Base-by-base conservation (phyloP, 345 rosid species). In the Acer campestre region DNA sequence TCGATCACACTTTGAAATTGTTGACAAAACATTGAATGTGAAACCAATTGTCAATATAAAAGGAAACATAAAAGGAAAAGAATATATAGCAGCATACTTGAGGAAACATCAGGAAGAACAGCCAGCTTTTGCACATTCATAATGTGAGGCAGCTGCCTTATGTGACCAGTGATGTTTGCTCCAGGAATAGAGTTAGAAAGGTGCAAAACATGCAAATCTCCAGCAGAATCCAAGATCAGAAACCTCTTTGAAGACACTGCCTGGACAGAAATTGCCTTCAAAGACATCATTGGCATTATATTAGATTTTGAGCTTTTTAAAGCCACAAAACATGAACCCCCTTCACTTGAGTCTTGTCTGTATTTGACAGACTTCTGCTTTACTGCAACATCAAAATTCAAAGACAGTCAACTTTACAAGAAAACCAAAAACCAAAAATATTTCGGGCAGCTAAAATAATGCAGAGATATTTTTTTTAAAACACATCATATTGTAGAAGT, bases 61-160 rank as follows among this genome's bases (percentile, higher is more conserved):
- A 76, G 69, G 64, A 65, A 35, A 49, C 13, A 49, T 35, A 78
- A 75, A 74, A 62, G 35, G 22, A 46, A 62, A 42, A 55, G 61
- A 77, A 77, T n/a, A 20, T 44, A 55, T 35, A 82, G 69, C 58
- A 63, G 61, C 90, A 82, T 91, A 93, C 98, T 83, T 81, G 77
- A 78, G 46, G 92, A 84, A 74, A 83, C 51, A 76, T 90, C 95
- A 68, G 94, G 94, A 77, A 85, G 76, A 81, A 88, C 76, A 71
- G 93, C 91, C 84, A 91, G 74, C 79, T 87, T 91, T 53, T 88
- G 96, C 82, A 91, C 94, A 79, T 88, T 90, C 89, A 84, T 86
- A 66, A 81, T 71, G 73, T 74, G 87, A 78, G 93, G 91, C 80
- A 91, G 79, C 65, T 70, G 89, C 82, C 81, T 85, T 83, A 90